phyloP scores from a whole-genome alignment of 2,329 filamentous ascomycete genomes.

The Xylaria sp. region DNA sequence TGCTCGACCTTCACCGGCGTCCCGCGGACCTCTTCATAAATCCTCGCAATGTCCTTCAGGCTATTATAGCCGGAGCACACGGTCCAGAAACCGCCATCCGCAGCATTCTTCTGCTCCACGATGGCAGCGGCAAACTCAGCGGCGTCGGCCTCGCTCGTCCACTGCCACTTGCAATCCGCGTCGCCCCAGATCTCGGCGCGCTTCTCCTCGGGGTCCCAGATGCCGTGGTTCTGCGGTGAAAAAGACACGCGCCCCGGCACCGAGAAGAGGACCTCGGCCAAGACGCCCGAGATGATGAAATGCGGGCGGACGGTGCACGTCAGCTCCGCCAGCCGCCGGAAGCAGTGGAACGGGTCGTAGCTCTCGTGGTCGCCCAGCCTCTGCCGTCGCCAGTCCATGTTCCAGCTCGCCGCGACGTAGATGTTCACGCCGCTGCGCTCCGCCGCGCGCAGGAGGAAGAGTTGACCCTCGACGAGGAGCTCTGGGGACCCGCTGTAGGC shows the following conservation, averaged over 20 bases:
- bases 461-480: conserved; percentile 49
- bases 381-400: conserved; percentile 36
- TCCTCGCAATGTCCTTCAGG: conserved; percentile 34
- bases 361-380: conserved; percentile 47
- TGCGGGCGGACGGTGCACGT: conserved; percentile 44
- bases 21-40: conserved; percentile 34
- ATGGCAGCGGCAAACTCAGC: conserved; percentile 34
- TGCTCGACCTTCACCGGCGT: conserved; percentile 29
- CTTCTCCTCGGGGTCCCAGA: conserved; percentile 36
- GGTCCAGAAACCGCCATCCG: conserved; percentile 36
- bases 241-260: conserved; percentile 36
- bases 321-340: conserved; percentile 48
- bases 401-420: conserved; percentile 39
- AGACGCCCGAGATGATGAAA: conserved; percentile 45
- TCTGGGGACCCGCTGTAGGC: conserved; percentile 46
- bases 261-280: conserved; percentile 46
- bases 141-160: conserved; percentile 40
- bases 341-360: conserved; percentile 52
- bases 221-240: conserved; percentile 32
- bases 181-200: conserved; percentile 38
- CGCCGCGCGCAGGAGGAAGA: conserved; percentile 52
- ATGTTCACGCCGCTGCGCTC: conserved; percentile 50
- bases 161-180: conserved; percentile 33
- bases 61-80: conserved; percentile 38
- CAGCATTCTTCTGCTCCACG: conserved; percentile 32